Conservation (phyloP, 2,329 filamentous ascomycete genomes). For the Diaporthe eres region DNA sequence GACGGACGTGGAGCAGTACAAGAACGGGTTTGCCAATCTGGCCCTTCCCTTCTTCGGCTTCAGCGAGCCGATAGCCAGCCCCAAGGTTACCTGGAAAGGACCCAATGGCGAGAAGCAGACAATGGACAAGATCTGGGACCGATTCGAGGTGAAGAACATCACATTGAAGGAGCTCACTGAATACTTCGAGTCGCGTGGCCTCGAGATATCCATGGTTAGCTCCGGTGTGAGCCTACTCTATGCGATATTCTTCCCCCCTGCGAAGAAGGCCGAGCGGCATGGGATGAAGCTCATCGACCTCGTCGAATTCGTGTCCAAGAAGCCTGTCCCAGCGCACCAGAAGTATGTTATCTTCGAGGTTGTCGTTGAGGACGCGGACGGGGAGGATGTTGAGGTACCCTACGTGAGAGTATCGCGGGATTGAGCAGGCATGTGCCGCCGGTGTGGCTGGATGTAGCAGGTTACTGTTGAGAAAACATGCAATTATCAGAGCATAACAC, state of each 20-base stretch:
- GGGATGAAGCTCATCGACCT: slow-evolving; percentile 89
- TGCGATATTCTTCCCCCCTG: slow-evolving; percentile 88
- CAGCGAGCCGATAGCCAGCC: slow-evolving; percentile 94
- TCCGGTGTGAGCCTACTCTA: slow-evolving; percentile 97
- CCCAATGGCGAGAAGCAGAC: slow-evolving; percentile 79
- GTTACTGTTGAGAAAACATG: not conserved
- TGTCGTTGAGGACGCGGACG: slow-evolving; percentile 88
- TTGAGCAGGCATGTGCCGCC: not conserved
- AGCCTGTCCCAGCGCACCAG: slow-evolving; percentile 90
- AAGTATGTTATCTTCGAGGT: slow-evolving; percentile 98
- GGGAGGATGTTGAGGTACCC: slow-evolving; percentile 96
- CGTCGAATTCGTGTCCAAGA: slow-evolving; percentile 91
- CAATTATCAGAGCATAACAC: slow-evolving; percentile 4
- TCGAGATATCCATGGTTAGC: slow-evolving; percentile 92
- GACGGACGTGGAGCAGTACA: slow-evolving; percentile 97
- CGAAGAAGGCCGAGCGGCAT: slow-evolving; percentile 85
- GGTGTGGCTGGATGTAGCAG: not conserved
- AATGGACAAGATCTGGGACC: slow-evolving; percentile 98
- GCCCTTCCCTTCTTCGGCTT: slow-evolving; percentile 98
- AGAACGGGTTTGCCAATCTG: slow-evolving; percentile 98
- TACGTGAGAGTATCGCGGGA: slow-evolving; percentile 87
- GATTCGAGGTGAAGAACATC: slow-evolving; percentile 91
- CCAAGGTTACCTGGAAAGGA: slow-evolving; percentile 90
- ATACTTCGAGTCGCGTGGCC: slow-evolving; percentile 83
- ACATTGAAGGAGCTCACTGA: slow-evolving; percentile 88